These are phyloP conservation scores for Lentinula novae-zelandiae DNA, from an alignment of 1,284 basidiomycete genomes.

Conservation along the genomic window DNA sequence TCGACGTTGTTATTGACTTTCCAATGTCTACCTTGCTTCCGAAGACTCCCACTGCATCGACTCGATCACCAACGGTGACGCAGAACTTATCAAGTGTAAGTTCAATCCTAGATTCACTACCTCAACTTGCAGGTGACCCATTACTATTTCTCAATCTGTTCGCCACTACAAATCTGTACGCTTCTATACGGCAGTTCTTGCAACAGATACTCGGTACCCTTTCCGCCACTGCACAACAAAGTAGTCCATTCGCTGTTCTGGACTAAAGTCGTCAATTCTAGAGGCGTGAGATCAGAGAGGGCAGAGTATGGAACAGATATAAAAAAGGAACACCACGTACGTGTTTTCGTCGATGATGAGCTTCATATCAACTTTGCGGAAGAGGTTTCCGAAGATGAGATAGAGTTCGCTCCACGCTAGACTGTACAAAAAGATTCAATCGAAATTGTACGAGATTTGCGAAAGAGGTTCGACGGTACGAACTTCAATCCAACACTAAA, in stretches of 20 bases:
- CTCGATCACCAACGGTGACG: slow-evolving; percentile 33
- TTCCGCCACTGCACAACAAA: neutral
- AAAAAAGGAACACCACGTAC: neutral
- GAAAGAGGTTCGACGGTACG: neutral
- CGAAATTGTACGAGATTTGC: neutral
- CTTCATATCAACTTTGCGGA: slow-evolving; percentile 23
- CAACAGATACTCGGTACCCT: neutral
- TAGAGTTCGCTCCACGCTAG: slow-evolving; percentile 27
- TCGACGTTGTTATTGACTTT: neutral
- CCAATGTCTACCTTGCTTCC: slow-evolving; percentile 16
- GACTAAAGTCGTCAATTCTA: neutral
- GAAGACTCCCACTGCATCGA: slow-evolving; percentile 42
- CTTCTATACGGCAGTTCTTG: neutral
- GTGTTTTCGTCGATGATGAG: slow-evolving; percentile 1
- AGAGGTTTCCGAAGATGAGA: slow-evolving; percentile 22
- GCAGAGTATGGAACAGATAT: neutral
- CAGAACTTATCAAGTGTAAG: slow-evolving; percentile 30
- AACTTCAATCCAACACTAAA: slow-evolving; percentile 8
- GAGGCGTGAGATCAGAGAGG: neutral
- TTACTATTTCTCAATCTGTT: neutral
- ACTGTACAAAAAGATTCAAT: slow-evolving; percentile 12
- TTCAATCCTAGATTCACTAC: neutral
- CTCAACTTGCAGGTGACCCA: neutral
- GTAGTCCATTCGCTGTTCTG: neutral
- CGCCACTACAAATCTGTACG: neutral